These are phyloP conservation scores for Fraxinus cuspidata DNA, from an alignment of 257 asterid genomes.

Conservation along the genomic window DNA sequence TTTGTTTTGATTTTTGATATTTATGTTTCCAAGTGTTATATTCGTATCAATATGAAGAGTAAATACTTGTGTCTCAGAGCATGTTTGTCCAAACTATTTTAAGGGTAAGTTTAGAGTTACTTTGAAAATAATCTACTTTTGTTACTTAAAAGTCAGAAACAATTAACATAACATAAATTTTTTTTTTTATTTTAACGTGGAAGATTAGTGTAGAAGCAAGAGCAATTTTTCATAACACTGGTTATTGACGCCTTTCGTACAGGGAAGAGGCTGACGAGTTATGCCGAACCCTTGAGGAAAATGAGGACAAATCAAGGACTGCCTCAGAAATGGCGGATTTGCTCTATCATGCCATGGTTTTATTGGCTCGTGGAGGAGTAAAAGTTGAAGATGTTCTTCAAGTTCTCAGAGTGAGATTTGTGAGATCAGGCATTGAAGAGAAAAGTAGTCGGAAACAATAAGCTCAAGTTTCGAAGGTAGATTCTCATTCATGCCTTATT, in stretches of 20 bases:
- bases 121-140: too few species aligned
- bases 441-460: constrained; percentile 60
- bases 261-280: constrained; percentile 96
- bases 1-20: too few species aligned
- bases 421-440: constrained; percentile 82
- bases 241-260: neutral
- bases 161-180: too few species aligned
- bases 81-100: too few species aligned
- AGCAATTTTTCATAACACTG: neutral
- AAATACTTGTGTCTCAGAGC: too few species aligned
- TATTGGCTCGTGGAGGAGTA: constrained; percentile 65
- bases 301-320: constrained; percentile 64
- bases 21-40: too few species aligned
- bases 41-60: too few species aligned
- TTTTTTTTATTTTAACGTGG: neutral
- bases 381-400: constrained; percentile 72
- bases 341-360: constrained; percentile 77
- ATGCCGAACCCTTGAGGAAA: constrained; percentile 73
- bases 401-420: constrained; percentile 69
- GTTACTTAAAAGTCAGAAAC: too few species aligned
- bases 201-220: neutral
- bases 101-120: neutral
- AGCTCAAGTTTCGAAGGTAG: neutral
- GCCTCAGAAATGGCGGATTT: constrained; percentile 87
- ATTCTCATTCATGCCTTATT: neutral